phyloP scores from a whole-genome alignment of 2,329 filamentous ascomycete species.

The Cladosporium sp. region DNA sequence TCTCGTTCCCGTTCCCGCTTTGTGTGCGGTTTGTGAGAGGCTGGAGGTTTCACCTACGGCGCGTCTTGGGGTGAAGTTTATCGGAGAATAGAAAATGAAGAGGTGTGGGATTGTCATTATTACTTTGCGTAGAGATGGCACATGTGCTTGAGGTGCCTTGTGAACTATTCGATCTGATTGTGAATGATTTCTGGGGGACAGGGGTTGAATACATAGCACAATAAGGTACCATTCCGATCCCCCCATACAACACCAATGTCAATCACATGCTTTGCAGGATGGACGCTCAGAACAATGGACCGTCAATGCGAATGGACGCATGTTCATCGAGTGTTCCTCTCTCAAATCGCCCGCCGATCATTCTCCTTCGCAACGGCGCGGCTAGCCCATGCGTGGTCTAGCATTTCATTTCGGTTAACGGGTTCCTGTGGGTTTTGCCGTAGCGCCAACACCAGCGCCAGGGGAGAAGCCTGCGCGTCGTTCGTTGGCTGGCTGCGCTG shows the following conservation, averaged over 20 bases:
- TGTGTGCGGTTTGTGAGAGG: conserved; percentile 6
- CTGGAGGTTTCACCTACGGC: conserved; percentile 11
- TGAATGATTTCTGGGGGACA: too few relatives aligned
- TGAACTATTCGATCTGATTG: too few relatives aligned
- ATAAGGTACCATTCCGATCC: too few relatives aligned
- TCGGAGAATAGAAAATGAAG: background rate
- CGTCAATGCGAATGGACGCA: background rate
- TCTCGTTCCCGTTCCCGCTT: too few relatives aligned
- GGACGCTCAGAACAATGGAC: background rate
- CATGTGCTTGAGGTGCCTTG: too few relatives aligned
- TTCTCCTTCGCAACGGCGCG: conserved; percentile 3
- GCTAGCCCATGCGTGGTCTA: background rate
- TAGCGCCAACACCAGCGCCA: background rate
- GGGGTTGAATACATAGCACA: too few relatives aligned
- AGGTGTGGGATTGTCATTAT: background rate
- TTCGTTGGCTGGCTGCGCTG: background rate
- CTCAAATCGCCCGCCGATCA: conserved; percentile 7
- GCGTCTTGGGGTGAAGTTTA: background rate
- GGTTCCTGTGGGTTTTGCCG: background rate
- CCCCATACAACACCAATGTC: background rate
- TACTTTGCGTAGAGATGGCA: too few relatives aligned
- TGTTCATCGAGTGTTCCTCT: background rate
- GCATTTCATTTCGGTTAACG: conserved; percentile 7
- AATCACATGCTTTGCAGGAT: background rate
- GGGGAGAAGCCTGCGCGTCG: conserved; percentile 1